Evolutionary conservation across 2,329 filamentous ascomycete genomes (phyloP).

Genomic region (Talaromyces islandicus): DNA sequence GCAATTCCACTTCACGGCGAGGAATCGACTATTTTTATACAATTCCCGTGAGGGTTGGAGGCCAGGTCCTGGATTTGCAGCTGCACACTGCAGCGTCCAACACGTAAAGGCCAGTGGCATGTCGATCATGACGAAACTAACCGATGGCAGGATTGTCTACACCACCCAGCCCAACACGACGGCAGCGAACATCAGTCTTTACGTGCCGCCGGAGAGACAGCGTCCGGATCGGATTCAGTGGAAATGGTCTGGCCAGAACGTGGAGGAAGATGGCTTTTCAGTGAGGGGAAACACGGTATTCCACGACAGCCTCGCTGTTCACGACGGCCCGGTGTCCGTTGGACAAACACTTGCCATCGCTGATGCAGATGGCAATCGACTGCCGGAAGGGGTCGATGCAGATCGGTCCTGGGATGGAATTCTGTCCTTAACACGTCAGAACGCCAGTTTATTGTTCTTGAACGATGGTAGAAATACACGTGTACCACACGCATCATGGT

Average conservation of each 20-base stretch:
- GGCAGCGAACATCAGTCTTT: not conserved
- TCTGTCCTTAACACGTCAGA: not conserved
- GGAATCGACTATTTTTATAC: not conserved
- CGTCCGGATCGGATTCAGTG: not conserved
- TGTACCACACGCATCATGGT: not conserved
- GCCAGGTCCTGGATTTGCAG: not conserved
- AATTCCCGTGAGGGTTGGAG: not conserved
- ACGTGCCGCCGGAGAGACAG: not conserved
- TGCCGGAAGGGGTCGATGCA: not conserved
- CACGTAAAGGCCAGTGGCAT: not conserved
- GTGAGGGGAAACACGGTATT: not conserved
- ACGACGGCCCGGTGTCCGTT: not conserved
- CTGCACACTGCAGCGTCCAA: not conserved
- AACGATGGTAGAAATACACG: not conserved
- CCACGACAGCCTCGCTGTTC: not conserved
- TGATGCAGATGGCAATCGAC: not conserved
- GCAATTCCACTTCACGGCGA: not conserved
- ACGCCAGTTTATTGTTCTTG: not conserved
- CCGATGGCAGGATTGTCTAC: not conserved
- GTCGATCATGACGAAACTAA: not conserved
- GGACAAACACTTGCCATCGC: not conserved
- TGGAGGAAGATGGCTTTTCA: not conserved
- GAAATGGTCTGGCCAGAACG: not conserved
- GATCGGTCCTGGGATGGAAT: not conserved
- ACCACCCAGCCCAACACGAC: not conserved